Evolutionary conservation across 2,329 filamentous ascomycete species (phyloP), one percentile per base, ranked within the genome.

Genomic region (Cytospora piceicola): DNA sequence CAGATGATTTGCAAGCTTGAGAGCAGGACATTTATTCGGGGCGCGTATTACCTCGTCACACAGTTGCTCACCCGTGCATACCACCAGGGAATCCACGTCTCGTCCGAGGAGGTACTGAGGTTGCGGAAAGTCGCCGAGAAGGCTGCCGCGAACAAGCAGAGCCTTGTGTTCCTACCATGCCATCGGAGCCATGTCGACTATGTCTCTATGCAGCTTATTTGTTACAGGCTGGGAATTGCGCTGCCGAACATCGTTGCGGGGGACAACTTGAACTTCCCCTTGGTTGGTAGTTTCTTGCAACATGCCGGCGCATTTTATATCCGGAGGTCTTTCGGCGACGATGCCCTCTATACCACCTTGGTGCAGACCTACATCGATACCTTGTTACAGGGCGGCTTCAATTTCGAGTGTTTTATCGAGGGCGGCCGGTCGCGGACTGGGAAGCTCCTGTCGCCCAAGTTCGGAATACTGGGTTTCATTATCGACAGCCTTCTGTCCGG

Each of bases 1-100:
- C 88, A 90, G 69, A 98, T 99, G 95, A 97, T 99, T 68, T 98
- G 94, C 85, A 99, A 99, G 79, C 94, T 98, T 84, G 95, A 99
- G 78, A 96, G 90, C 82, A 96, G 94, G 75, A 82, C 87, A 2
- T 98, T 98, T 74, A 97, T 99, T 71, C 84, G 95, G 58, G 88
- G 92, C 29, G 94, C 95, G 56, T 98, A 98, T 76, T 99, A 97
- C 75, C 75, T 97, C 49, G 83, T 83, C 57, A 96, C 94, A 1
- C 94, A 98, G 78, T 83, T 98, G 56, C 82, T 98, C 68, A 96
- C 94, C 5, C 83, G 95, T 67, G 94, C 95, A 7, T 99, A 99
- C 76, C 93, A 98, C 74, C 94, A 98, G 80, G 95, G 92, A 12
- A 97, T 99, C 61, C 95, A 99, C 76, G 93, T 98, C 32, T 96